phyloP scores from a whole-genome alignment of 371 early-diverging fungal genomes.

The Actinomortierella ambigua region DNA sequence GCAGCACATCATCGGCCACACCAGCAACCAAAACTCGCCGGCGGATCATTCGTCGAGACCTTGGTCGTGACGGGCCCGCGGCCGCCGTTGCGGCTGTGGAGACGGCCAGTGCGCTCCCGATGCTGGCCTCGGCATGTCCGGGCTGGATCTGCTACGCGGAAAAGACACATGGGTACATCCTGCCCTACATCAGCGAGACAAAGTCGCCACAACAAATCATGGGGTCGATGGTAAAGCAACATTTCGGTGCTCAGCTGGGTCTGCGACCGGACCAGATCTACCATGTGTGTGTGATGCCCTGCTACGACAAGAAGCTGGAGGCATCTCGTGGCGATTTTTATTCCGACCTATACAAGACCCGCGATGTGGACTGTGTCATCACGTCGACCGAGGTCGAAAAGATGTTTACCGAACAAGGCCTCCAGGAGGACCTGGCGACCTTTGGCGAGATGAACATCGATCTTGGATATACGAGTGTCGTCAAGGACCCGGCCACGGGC shows the following conservation, averaged over 20 bases:
- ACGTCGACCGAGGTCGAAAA: slow-evolving; percentile 83
- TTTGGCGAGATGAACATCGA: slow-evolving; percentile 54
- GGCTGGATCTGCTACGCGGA: slow-evolving; percentile 98
- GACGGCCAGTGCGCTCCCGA: slow-evolving; percentile 43
- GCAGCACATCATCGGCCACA: slow-evolving; percentile 6
- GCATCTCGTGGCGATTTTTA: slow-evolving; percentile 93
- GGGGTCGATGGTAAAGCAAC: slow-evolving; percentile 90
- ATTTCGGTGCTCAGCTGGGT: slow-evolving; percentile 69
- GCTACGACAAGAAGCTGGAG: slow-evolving; percentile 98
- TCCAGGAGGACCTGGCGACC: slow-evolving; percentile 42
- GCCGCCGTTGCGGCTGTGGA: slow-evolving; percentile 37
- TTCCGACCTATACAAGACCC: slow-evolving; percentile 72
- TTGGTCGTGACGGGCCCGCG: slow-evolving; percentile 26
- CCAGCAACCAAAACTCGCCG: slow-evolving; percentile 7
- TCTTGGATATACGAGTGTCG: slow-evolving; percentile 53
- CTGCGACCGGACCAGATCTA: slow-evolving; percentile 76
- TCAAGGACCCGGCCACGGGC: slow-evolving; percentile 48
- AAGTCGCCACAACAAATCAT: slow-evolving; percentile 97
- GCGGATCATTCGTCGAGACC: slow-evolving; percentile 28
- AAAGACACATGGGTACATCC: slow-evolving; percentile 89
- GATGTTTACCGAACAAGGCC: slow-evolving; percentile 73
- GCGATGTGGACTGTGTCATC: slow-evolving; percentile 96
- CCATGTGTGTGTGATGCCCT: slow-evolving; percentile 96
- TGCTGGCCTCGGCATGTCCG: slow-evolving; percentile 56
- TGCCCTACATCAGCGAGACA: slow-evolving; percentile 83